These are phyloP conservation scores for Plasmodium berghei DNA, from an alignment of 169 alveolate species.

Conservation along the genomic window DNA sequence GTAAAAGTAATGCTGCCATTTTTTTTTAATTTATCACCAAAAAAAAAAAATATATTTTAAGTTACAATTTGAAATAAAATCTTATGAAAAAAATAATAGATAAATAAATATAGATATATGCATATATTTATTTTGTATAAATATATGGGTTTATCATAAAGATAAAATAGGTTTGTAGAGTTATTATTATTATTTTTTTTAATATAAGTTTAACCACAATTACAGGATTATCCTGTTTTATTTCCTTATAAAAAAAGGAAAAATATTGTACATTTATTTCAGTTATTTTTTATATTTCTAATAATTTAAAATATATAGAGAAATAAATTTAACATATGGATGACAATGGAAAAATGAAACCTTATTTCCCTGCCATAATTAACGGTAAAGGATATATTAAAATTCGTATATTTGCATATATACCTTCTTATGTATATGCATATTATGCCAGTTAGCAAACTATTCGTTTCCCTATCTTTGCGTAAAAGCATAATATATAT, in stretches of 20 bases:
- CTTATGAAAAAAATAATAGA: too few species aligned
- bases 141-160: too few species aligned
- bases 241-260: background rate
- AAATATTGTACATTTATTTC: background rate
- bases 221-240: background rate
- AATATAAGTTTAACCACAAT: background rate
- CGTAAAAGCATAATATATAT: too few species aligned
- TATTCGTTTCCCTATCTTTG: background rate
- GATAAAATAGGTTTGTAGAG: too few species aligned
- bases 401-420: background rate
- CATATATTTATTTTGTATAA: too few species aligned
- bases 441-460: background rate
- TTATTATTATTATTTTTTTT: too few species aligned
- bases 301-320: too few species aligned
- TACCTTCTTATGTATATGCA: background rate
- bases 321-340: background rate
- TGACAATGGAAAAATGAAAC: conserved; percentile 46
- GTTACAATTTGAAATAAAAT: too few species aligned
- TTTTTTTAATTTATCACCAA: too few species aligned
- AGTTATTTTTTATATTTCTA: background rate
- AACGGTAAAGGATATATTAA: conserved; percentile 13
- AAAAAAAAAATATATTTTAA: too few species aligned
- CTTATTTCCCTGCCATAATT: conserved; percentile 48
- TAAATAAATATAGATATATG: too few species aligned
- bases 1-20: too few species aligned